Conservation (phyloP, 352 stramenopile species). For the Phytophthora multivora region DNA sequence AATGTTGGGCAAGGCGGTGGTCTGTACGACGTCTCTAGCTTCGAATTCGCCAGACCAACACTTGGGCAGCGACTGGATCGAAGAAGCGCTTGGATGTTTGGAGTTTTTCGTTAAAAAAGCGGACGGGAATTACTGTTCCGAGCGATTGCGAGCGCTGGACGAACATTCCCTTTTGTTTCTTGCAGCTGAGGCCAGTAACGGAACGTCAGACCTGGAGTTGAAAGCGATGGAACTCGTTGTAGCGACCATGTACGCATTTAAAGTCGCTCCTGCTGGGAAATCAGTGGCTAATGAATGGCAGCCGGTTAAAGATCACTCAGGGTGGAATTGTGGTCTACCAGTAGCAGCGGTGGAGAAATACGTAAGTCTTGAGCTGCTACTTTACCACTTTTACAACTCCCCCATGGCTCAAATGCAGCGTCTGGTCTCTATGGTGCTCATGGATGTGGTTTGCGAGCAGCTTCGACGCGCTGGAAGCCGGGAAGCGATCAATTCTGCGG, state of each 20-base stretch:
- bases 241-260: slow-evolving; percentile 33
- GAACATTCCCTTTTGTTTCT: slow-evolving; percentile 40
- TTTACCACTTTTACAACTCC: slow-evolving; percentile 42
- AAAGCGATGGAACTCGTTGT: slow-evolving; percentile 34
- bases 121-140: slow-evolving; percentile 28
- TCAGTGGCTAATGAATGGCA: slow-evolving; percentile 13
- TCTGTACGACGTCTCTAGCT: slow-evolving; percentile 30
- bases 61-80: slow-evolving; percentile 27
- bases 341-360: slow-evolving; percentile 36
- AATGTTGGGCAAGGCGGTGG: slow-evolving; percentile 51
- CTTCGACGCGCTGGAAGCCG: slow-evolving; percentile 26
- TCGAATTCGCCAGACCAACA: background rate
- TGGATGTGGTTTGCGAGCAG: slow-evolving; percentile 42
- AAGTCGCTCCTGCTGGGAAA: slow-evolving; percentile 14
- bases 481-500: slow-evolving; percentile 18
- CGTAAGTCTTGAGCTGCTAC: slow-evolving; percentile 36
- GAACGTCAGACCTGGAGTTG: slow-evolving; percentile 11
- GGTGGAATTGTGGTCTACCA: slow-evolving; percentile 33
- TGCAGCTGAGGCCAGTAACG: slow-evolving; percentile 29
- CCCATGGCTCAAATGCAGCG: slow-evolving; percentile 23
- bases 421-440: slow-evolving; percentile 33
- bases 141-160: slow-evolving; percentile 38
- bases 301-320: slow-evolving; percentile 20
- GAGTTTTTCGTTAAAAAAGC: slow-evolving; percentile 42
- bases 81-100: slow-evolving; percentile 35